Base-by-base conservation (phyloP, 345 rosid species). In the Eucalyptus shirleyi region DNA sequence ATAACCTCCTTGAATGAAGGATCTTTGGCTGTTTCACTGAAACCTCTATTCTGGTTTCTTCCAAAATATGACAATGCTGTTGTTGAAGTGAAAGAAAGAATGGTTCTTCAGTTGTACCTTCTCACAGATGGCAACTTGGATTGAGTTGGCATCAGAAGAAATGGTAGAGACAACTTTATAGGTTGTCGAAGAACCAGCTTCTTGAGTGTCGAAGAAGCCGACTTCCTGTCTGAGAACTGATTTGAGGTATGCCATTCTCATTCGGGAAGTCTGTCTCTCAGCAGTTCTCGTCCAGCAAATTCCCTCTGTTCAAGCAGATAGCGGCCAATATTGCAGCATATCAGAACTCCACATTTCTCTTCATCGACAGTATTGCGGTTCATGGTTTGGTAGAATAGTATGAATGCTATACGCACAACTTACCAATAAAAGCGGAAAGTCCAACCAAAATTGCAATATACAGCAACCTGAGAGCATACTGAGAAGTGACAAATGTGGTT, bases 241-340 rank as follows among this genome's bases (percentile, higher is more conserved):
- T 93, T 91, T 95, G 91, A 95, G 91, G 92, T 95, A 95, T 24
- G 93, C 94, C 87, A 88, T 88, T 90, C 97, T 91, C 92, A 95
- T 95, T 80, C 93, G 87, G 30, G 96, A 95, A 83, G 95, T 92
- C 92, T 95, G 96, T 90, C 97, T 95, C 91, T 95, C 95, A 3
- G 96, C 96, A 11, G 97, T 95, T 92, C 95, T 92, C 72, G 96
- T 93, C 96, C 97, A 95, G 86, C 96, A 95, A 89, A 93, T 87
- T 90, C 97, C 97, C 90, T 95, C 97, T 95, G 95, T 90, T 85
- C 77, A 77, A 60, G 59, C 19, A 69, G 88, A 69, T 77, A 37
- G 51, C 23, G 44, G 89, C 17, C 37, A 60, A 49, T 82, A 21
- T 77, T 11, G 28, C 83, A 21, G 28, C 47, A 77, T 11, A 77